Conservation (phyloP, 805 yeast species). For the Wickerhamiella azyma region DNA sequence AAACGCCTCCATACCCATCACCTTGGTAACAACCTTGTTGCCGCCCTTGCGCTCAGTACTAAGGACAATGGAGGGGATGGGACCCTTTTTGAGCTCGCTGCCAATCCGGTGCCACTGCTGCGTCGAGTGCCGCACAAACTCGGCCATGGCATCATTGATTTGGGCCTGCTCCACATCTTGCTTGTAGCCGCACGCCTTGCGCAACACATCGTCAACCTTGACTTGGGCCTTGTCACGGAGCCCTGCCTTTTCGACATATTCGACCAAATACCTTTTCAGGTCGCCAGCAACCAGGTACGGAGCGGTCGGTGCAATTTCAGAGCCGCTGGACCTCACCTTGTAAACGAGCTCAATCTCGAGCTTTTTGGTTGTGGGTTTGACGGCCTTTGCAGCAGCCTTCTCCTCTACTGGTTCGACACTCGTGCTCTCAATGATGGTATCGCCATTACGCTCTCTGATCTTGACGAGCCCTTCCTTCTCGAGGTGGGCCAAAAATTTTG, state of each 20-base stretch:
- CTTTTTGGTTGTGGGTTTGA: constrained; percentile 6
- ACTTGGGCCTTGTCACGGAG: constrained; percentile 41
- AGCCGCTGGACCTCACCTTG: constrained; percentile 21
- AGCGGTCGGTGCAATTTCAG: constrained; percentile 13
- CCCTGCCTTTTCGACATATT: constrained; percentile 41
- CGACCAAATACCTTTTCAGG: constrained; percentile 37
- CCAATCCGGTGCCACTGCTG: constrained; percentile 32
- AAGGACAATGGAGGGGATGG: constrained; percentile 50
- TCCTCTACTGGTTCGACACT: constrained; percentile 21
- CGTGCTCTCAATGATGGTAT: constrained; percentile 41
- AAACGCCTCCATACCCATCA: constrained; percentile 56
- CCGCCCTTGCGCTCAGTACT: constrained; percentile 69
- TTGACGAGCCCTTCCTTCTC: constrained; percentile 60
- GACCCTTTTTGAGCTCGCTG: constrained; percentile 43
- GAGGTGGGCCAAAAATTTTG: constrained; percentile 75
- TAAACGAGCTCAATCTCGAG: constrained; percentile 20
- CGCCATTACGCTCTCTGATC: constrained; percentile 77
- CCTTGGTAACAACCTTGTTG: constrained; percentile 61
- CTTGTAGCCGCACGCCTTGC: constrained; percentile 30
- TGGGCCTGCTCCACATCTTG: constrained; percentile 21
- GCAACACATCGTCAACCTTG: constrained; percentile 40
- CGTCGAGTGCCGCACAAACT: constrained; percentile 35
- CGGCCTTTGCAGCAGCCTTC: constrained; percentile 5
- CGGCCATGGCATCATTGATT: constrained; percentile 27
- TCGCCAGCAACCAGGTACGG: constrained; percentile 41